Evolutionary conservation across 208 protist genomes (phyloP), one percentile per base, ranked within the genome.

Genomic region (Acanthamoeba lenticulata): DNA sequence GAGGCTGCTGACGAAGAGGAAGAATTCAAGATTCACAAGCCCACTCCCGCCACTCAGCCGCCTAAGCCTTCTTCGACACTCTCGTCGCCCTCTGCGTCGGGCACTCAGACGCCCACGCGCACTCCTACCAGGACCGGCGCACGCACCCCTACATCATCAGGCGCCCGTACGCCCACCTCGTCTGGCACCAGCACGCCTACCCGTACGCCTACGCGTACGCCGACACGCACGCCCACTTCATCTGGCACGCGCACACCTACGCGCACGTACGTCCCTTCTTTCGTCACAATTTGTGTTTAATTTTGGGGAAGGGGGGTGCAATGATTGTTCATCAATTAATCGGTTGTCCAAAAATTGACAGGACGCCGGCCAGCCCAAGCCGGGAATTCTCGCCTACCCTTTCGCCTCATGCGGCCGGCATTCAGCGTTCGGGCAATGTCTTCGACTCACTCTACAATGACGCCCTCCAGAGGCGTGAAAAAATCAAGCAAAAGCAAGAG

Each of bases 401-500:
- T 36, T 65, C 81, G 29, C 29, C 29, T 19, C 40, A 90, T 52
- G 81, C 81, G 19, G 24, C 40, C 17, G 38, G 21, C 32, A 90
- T 90, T 62, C 29, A 52, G 11, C 81, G 81, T 1, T 67, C 44
- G 15, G 81, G 81, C 52, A 62, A 90, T 17, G 81, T 90, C 49
- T 90, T 90, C 52, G 81, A 90, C 29, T 90, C 81, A 21, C 81
- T 90, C 27, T 90, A 90, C 81, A 62, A 90, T 27, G 81, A 90
- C 36, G 81, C 81, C 17, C 34, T 90, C 11, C 40, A 90, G 29
- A 52, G 81, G 49, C 29, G 81, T 19, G 81, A 90, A 44, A 90
- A 90, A 34, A 3, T 32, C 21, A 62, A 52, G 81, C 49, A 65
- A 34, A 62, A 52, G 45, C 81, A 47, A 0, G 45, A 90, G 81